Percentiles rank a stretch among this genome's conserved stretches.
These are phyloP conservation scores for Noccaea bulbosa DNA, from an alignment of 345 rosid genomes.

Conservation along the genomic window DNA sequence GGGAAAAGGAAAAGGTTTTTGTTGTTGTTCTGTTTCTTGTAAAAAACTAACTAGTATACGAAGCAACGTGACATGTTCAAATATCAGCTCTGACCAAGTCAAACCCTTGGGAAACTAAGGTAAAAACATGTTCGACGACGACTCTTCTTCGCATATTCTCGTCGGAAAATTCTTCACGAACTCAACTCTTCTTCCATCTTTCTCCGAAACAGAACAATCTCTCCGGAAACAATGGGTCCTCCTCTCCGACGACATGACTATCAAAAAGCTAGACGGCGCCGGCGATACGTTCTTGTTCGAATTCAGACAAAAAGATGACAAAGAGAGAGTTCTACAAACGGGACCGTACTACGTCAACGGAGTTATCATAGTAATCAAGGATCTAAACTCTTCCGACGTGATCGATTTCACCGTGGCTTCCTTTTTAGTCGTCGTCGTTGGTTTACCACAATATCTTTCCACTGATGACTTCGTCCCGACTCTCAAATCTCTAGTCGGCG, in stretches of 20 bases:
- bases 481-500: background rate
- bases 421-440: background rate
- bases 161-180: conserved; percentile 33
- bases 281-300: conserved; percentile 26
- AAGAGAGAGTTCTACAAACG: background rate
- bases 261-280: background rate
- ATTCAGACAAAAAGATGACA: conserved; percentile 20
- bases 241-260: conserved; percentile 29
- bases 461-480: background rate
- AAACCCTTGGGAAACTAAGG: background rate
- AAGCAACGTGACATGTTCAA: background rate
- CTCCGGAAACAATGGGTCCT: conserved; percentile 31
- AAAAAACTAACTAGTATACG: background rate
- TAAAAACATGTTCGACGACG: conserved; percentile 8
- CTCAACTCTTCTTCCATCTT: conserved; percentile 26
- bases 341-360: conserved; percentile 19
- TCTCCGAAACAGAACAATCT: conserved; percentile 11
- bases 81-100: background rate
- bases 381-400: background rate
- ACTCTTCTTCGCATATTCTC: conserved; percentile 23
- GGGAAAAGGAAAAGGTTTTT: background rate
- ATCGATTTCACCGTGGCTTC: conserved; percentile 28
- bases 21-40: background rate
- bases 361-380: conserved; percentile 30
- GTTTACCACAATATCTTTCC: conserved; percentile 19